Evolutionary conservation across 148 eudicot genomes (phyloP).

Genomic region (Amaranthus palmeri): DNA sequence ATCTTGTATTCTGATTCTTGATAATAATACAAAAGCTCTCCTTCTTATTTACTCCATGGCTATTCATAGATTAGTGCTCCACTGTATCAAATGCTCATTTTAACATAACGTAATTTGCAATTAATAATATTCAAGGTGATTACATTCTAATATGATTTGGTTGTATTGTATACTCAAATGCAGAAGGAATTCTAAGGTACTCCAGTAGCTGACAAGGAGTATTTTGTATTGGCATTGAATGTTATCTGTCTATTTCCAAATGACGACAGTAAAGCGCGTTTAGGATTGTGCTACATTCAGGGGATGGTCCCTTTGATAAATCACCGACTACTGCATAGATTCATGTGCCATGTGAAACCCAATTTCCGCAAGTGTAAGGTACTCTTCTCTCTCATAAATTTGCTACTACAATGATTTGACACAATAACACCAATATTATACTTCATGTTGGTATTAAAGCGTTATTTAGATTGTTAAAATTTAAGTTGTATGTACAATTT

Average conservation of each 20-base stretch:
- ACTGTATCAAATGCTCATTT: too few relatives aligned
- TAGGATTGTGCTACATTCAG: background rate
- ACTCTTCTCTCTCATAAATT: too few relatives aligned
- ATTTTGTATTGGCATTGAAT: background rate
- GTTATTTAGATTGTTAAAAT: too few relatives aligned
- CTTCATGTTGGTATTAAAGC: too few relatives aligned
- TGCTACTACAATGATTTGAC: too few relatives aligned
- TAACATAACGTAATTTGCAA: background rate
- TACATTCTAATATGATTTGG: background rate
- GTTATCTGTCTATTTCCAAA: slow-evolving; percentile 9
- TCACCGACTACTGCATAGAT: slow-evolving; percentile 16
- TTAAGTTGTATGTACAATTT: too few relatives aligned
- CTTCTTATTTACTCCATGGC: too few relatives aligned
- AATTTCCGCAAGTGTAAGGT: background rate
- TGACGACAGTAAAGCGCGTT: slow-evolving; percentile 16
- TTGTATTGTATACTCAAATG: background rate
- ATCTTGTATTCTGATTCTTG: too few relatives aligned
- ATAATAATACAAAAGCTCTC: too few relatives aligned
- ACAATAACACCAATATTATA: too few relatives aligned
- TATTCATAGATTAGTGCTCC: too few relatives aligned
- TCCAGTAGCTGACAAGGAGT: background rate
- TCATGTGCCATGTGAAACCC: slow-evolving; percentile 19
- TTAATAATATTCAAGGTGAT: background rate
- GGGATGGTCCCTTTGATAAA: slow-evolving; percentile 15
- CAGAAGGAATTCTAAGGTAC: background rate